Conservation (phyloP, 495 filamentous ascomycete species). For the Lophium mytilinum region DNA sequence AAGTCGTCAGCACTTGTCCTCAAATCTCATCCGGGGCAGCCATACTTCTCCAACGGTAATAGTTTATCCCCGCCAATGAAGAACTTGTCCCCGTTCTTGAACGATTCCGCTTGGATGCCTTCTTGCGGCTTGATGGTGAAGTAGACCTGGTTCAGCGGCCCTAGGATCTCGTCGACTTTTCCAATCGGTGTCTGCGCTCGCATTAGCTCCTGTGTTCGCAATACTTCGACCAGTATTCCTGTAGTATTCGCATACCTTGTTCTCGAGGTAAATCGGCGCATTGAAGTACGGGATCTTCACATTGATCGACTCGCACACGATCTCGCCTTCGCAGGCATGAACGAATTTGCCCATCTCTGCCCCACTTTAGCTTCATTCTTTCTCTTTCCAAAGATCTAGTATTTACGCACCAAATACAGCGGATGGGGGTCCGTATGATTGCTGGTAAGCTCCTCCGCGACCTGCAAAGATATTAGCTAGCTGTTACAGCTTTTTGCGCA, state of each 20-base stretch:
- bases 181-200: conserved; percentile 68
- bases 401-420: conserved; percentile 48
- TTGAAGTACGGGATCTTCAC: conserved; percentile 98
- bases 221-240: too few relatives aligned
- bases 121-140: conserved; percentile 97
- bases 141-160: conserved; percentile 91
- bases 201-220: conserved; percentile 1
- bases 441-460: conserved; percentile 11
- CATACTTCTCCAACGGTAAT: conserved; percentile 76
- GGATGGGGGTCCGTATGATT: conserved; percentile 57
- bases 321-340: conserved; percentile 91
- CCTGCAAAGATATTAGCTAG: conserved; percentile 38
- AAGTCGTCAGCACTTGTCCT: background rate
- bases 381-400: background rate
- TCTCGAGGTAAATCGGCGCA: conserved; percentile 95
- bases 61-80: conserved; percentile 93
- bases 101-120: conserved; percentile 87
- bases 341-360: conserved; percentile 87
- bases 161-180: conserved; percentile 92
- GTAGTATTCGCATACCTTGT: conserved; percentile 55
- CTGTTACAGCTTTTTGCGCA: background rate
- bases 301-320: conserved; percentile 89
- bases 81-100: conserved; percentile 94
- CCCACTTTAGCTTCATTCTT: background rate
- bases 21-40: background rate